Evolutionary conservation across 768 basidiomycete genomes (phyloP).

Genomic region (Chiua virens): DNA sequence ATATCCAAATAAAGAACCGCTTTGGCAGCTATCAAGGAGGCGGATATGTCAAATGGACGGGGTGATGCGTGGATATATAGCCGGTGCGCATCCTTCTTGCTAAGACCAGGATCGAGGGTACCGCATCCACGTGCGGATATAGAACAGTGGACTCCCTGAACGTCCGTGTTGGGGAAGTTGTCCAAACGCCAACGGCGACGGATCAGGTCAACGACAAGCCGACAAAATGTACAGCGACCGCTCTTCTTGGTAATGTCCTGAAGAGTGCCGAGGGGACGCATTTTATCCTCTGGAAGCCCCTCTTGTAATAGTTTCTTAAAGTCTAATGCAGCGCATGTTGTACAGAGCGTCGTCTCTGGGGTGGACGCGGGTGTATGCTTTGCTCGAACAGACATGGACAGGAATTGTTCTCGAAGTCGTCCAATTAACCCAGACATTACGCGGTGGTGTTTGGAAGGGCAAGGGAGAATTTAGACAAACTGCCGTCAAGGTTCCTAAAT

Average conservation of each 20-base stretch:
- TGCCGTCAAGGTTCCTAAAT: background rate
- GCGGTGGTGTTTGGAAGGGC: background rate
- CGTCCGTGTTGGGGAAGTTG: constrained; percentile 8
- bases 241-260: constrained; percentile 5
- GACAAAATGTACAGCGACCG: constrained; percentile 15
- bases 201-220: constrained; percentile 7
- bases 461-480: too few relatives aligned
- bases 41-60: constrained; percentile 4
- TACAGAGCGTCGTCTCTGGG: constrained; percentile 1
- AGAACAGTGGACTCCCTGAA: background rate
- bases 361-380: background rate
- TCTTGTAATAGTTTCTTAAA: constrained; percentile 11
- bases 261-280: constrained; percentile 6
- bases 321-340: constrained; percentile 10
- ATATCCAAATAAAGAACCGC: constrained; percentile 10
- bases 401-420: constrained; percentile 5
- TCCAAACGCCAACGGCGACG: constrained; percentile 17
- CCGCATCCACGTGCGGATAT: constrained; percentile 4
- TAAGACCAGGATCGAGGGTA: background rate
- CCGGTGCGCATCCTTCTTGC: constrained; percentile 11
- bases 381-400: background rate
- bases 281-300: constrained; percentile 5
- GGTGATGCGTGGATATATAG: constrained; percentile 6
- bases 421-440: constrained; percentile 2
- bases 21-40: background rate